Conservation (phyloP, 208 protist genomes). For the Leishmania arabica region DNA sequence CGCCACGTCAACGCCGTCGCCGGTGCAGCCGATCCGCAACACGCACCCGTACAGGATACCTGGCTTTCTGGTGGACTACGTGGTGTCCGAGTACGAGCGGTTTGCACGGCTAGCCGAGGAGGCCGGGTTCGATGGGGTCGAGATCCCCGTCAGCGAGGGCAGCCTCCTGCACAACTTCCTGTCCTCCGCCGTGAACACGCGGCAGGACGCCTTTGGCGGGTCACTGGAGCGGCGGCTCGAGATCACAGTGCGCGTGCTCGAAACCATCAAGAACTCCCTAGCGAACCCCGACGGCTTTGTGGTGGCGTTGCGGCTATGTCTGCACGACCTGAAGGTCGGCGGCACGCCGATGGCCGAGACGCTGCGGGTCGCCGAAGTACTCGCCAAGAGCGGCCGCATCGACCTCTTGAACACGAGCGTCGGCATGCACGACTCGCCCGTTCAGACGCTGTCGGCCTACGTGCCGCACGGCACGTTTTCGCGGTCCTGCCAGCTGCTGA, state of each 20-base stretch:
- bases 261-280: conserved; percentile 53
- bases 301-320: conserved; percentile 90
- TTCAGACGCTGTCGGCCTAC: conserved; percentile 92
- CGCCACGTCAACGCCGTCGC: conserved; percentile 53
- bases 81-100: conserved; percentile 86
- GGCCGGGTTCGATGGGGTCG: conserved; percentile 95
- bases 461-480: conserved; percentile 91
- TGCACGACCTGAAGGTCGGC: conserved; percentile 90
- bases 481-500: conserved; percentile 71
- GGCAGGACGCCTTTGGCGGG: conserved; percentile 77
- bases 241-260: conserved; percentile 86
- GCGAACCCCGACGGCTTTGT: conserved; percentile 70
- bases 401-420: conserved; percentile 95
- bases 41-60: conserved; percentile 68
- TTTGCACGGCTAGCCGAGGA: conserved; percentile 91
- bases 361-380: conserved; percentile 64
- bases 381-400: conserved; percentile 78
- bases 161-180: conserved; percentile 95
- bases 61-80: conserved; percentile 52
- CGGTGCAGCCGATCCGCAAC: conserved; percentile 62
- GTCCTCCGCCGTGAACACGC: conserved; percentile 85
- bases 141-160: conserved; percentile 94
- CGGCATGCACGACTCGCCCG: conserved; percentile 95
- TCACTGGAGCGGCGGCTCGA: conserved; percentile 85
- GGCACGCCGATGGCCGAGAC: conserved; percentile 89